Conservation (phyloP, 352 stramenopile species). For the Phytophthora multivora region DNA sequence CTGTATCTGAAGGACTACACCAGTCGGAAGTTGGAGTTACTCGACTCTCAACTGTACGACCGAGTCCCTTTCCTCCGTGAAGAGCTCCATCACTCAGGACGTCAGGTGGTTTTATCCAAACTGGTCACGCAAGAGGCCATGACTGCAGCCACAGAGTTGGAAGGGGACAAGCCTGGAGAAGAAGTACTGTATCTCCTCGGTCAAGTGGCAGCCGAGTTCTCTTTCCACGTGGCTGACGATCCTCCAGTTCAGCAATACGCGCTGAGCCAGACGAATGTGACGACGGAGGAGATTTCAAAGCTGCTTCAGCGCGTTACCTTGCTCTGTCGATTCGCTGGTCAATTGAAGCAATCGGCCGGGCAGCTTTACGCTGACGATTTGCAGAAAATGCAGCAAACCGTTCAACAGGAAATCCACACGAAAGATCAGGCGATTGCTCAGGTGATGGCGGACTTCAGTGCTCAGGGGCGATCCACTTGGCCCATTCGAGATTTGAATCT, state of each 20-base stretch:
- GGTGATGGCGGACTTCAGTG: slow-evolving; percentile 29
- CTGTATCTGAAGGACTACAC: slow-evolving; percentile 49
- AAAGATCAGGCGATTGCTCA: slow-evolving; percentile 42
- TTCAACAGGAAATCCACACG: slow-evolving; percentile 33
- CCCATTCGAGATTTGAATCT: slow-evolving; percentile 8
- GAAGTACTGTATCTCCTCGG: slow-evolving; percentile 41
- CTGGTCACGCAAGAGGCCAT: slow-evolving; percentile 32
- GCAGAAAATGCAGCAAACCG: slow-evolving; percentile 18
- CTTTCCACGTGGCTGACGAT: slow-evolving; percentile 34
- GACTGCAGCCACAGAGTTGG: slow-evolving; percentile 27
- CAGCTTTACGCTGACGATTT: slow-evolving; percentile 36
- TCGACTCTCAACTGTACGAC: slow-evolving; percentile 40
- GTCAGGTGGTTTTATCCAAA: slow-evolving; percentile 30
- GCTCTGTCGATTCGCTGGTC: slow-evolving; percentile 43
- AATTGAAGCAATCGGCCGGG: slow-evolving; percentile 27
- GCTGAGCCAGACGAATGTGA: slow-evolving; percentile 37
- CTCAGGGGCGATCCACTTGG: slow-evolving; percentile 24
- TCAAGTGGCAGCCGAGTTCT: slow-evolving; percentile 39
- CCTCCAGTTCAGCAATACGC: slow-evolving; percentile 15
- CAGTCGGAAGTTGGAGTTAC: slow-evolving; percentile 38
- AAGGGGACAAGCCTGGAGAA: slow-evolving; percentile 28
- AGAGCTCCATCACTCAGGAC: slow-evolving; percentile 7
- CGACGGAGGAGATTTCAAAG: slow-evolving; percentile 23
- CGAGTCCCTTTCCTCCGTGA: slow-evolving; percentile 49
- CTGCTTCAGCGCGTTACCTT: slow-evolving; percentile 37